Evolutionary conservation across 768 basidiomycete genomes (phyloP).

Genomic region (Coprinopsis cinerea): DNA sequence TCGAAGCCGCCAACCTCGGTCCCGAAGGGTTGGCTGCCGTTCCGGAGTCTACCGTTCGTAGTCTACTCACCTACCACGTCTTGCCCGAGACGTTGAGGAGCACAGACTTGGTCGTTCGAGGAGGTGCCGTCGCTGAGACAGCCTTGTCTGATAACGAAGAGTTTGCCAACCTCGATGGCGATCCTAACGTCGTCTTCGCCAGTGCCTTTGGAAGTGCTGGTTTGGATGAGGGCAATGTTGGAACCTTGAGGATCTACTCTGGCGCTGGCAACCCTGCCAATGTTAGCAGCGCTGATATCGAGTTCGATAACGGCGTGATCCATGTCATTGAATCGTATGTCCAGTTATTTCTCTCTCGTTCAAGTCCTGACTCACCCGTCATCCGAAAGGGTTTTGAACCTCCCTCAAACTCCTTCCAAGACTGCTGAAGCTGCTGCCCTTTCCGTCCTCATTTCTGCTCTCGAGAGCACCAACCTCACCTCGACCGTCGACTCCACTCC

Average conservation of each 20-base stretch:
- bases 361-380: not conserved
- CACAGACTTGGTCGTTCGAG: not conserved
- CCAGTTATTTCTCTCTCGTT: not conserved
- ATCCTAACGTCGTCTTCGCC: constrained; percentile 8
- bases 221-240: not conserved
- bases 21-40: not conserved
- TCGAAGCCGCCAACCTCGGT: not conserved
- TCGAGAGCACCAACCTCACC: not conserved
- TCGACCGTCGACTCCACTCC: not conserved
- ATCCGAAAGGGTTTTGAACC: constrained; percentile 1
- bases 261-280: not conserved
- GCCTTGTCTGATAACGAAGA: constrained; percentile 1
- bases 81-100: not conserved
- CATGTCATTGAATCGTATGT: constrained; percentile 5
- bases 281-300: not conserved
- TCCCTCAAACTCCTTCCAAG: not conserved
- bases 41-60: not conserved
- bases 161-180: constrained; percentile 2
- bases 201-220: constrained; percentile 5
- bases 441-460: not conserved
- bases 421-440: constrained; percentile 1
- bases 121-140: not conserved
- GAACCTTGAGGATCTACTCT: constrained; percentile 6
- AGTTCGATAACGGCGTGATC: not conserved
- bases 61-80: not conserved